Evolutionary conservation across 2,329 filamentous ascomycete genomes (phyloP), one percentile per base, ranked within the genome.

Genomic region (Colletotrichum sp.): DNA sequence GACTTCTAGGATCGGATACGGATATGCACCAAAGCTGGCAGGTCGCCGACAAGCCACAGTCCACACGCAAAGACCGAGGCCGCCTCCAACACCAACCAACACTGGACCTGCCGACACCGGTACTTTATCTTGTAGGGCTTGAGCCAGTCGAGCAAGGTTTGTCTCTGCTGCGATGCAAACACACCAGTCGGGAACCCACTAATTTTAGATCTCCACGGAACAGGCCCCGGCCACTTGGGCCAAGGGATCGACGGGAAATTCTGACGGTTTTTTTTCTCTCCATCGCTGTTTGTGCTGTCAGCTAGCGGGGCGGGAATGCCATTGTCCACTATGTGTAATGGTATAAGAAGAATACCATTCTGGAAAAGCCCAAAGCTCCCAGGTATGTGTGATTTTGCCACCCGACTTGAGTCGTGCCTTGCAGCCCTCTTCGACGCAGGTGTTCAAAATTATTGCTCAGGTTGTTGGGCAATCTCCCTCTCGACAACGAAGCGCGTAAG

Each of bases 181-280:
- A 34, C n/a, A 44, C 16, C 29, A 29, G 55, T 22, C 22, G 30
- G 30, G 30, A 74, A 52, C 49, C 72, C 72, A 65, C 66, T 71
- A 75, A 71, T 36, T 71, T 71, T 75, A 71, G 59, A 75, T 65
- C 67, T 64, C 67, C 72, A 71, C 44, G 66, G 44, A 74, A 57
- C 25, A 36, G 34, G 34, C 34, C 71, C 65, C 57, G 30, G 66
- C 66, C 39, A n/a, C 13, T 44, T 70, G 57, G 66, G 59, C 65
- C 22, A 36, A 55, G 30, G 52, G 55, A 72, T 69, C 71, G 55
- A 57, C 29, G 49, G 16, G 52, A 55, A 72, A 65, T 68, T 68
- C 63, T 72, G 29, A 27, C 52, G 22, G 27, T 32, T 49, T 29
- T 71, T 25, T 25, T 25, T 25, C 32, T 57, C 15, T 64, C 27